These are phyloP conservation scores for Starmera stellimalicola DNA, from an alignment of 1,139 yeast genomes.

Conservation along the genomic window DNA sequence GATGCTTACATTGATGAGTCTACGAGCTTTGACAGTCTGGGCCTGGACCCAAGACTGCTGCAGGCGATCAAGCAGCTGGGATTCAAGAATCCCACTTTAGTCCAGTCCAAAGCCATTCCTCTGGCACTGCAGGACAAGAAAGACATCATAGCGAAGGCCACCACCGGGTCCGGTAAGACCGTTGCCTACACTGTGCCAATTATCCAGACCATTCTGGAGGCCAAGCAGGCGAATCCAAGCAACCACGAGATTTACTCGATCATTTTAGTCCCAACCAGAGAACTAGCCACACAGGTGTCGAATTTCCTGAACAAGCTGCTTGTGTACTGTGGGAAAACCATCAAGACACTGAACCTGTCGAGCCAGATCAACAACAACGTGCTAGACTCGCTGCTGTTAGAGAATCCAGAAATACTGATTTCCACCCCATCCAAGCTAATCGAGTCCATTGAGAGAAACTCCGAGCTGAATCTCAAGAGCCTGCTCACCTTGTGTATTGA, in stretches of 20 bases:
- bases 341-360: constrained; percentile 66
- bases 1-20: constrained; percentile 63
- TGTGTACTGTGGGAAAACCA: constrained; percentile 58
- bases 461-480: constrained; percentile 35
- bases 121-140: constrained; percentile 79
- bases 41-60: constrained; percentile 67
- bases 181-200: constrained; percentile 79
- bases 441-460: constrained; percentile 39
- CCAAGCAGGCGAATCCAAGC: constrained; percentile 19
- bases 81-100: constrained; percentile 76
- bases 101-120: constrained; percentile 89
- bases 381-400: constrained; percentile 56
- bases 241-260: constrained; percentile 32
- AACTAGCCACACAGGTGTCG: constrained; percentile 75
- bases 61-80: constrained; percentile 84
- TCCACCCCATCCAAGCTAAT: constrained; percentile 83
- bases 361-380: constrained; percentile 67
- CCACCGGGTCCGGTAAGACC: constrained; percentile 89
- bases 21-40: constrained; percentile 60
- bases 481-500: constrained; percentile 77
- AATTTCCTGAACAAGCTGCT: constrained; percentile 61
- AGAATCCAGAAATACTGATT: constrained; percentile 71
- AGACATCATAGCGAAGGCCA: constrained; percentile 81
- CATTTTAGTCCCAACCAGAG: constrained; percentile 78
- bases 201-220: constrained; percentile 50